Conservation (phyloP, 441 rosid species). For the Mallotus japonicus region DNA sequence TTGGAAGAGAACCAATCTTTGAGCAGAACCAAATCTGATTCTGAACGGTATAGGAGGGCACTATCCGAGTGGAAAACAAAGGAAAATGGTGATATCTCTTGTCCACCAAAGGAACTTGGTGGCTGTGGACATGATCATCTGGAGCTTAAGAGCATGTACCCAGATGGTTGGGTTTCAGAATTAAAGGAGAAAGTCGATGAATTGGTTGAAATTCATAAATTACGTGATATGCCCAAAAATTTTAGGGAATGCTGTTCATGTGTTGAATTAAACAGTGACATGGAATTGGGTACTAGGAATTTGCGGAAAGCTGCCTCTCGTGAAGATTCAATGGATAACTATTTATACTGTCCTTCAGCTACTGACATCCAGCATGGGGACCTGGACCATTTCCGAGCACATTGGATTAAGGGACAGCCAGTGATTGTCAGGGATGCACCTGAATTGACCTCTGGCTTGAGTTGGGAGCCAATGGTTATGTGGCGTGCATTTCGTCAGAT, state of each 20-base stretch:
- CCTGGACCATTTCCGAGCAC: conserved; percentile 69
- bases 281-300: conserved; percentile 27
- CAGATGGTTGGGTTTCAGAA: conserved; percentile 42
- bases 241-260: conserved; percentile 48
- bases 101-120: conserved; percentile 19
- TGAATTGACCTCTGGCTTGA: conserved; percentile 65
- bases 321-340: conserved; percentile 58
- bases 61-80: conserved; percentile 53
- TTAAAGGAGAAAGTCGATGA: conserved; percentile 53
- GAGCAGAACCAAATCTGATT: conserved; percentile 36
- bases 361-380: conserved; percentile 45
- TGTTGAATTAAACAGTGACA: conserved; percentile 33
- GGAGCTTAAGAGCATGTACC: conserved; percentile 48
- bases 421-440: conserved; percentile 74
- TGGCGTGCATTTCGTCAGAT: conserved; percentile 81
- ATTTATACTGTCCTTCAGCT: conserved; percentile 60
- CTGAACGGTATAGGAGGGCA: not conserved
- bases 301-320: conserved; percentile 67
- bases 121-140: conserved; percentile 54
- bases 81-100: conserved; percentile 53
- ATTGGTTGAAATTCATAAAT: conserved; percentile 7
- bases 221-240: conserved; percentile 61
- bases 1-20: not conserved
- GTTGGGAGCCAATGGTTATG: conserved; percentile 97
- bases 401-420: conserved; percentile 88